Conservation (phyloP, 768 basidiomycete genomes). For the Gloeophyllum trabeum region DNA sequence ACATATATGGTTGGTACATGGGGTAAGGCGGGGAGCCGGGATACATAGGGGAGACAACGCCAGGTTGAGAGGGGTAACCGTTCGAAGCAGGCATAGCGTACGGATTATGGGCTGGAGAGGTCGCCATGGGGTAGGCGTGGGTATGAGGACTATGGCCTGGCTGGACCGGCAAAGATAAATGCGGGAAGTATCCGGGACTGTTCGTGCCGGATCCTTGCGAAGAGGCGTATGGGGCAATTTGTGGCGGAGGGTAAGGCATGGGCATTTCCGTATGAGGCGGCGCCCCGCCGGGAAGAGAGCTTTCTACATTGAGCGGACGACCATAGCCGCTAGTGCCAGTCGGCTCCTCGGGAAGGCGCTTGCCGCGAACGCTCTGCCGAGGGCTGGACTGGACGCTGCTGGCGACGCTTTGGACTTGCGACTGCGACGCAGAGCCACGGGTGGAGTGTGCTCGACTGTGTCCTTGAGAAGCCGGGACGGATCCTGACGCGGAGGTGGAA, state of each 20-base stretch:
- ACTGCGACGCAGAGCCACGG: slow-evolving; percentile 19
- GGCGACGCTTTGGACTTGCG: slow-evolving; percentile 30
- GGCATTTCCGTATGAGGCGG: slow-evolving; percentile 6
- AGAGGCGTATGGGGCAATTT: background rate
- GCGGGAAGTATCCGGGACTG: background rate
- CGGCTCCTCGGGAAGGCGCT: slow-evolving; percentile 30
- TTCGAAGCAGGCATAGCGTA: background rate
- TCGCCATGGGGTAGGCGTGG: background rate
- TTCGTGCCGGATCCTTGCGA: background rate
- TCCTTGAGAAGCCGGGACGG: slow-evolving; percentile 19
- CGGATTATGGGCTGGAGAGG: background rate
- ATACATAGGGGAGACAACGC: slow-evolving; percentile 9
- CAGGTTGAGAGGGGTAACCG: background rate
- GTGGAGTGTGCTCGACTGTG: slow-evolving; percentile 26
- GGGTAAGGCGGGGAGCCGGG: slow-evolving; percentile 23
- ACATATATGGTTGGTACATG: slow-evolving; percentile 22
- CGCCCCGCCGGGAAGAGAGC: slow-evolving; percentile 5
- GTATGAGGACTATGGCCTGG: background rate
- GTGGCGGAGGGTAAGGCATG: background rate
- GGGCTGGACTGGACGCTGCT: slow-evolving; percentile 43
- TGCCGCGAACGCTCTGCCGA: slow-evolving; percentile 23
- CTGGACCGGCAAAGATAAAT: background rate
- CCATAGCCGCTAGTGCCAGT: background rate
- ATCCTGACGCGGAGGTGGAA: slow-evolving; percentile 17
- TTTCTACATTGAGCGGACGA: slow-evolving; percentile 1